phyloP scores from a whole-genome alignment of 2,329 filamentous ascomycete genomes.

The Fusarium irregulare region DNA sequence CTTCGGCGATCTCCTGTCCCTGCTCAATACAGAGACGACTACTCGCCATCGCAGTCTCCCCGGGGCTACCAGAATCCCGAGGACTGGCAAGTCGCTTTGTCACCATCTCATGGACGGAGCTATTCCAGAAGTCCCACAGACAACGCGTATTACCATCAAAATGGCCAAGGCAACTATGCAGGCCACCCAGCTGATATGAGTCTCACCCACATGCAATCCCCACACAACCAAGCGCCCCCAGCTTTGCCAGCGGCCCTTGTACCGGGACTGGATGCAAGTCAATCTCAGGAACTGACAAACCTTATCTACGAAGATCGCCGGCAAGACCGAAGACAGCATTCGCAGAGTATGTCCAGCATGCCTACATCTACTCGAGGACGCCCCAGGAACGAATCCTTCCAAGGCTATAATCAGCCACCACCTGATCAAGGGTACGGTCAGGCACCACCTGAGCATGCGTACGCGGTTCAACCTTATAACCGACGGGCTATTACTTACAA shows the following conservation, averaged over 20 bases:
- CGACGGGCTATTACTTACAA: constrained; percentile 56
- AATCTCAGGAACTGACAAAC: constrained; percentile 68
- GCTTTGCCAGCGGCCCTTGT: constrained; percentile 68
- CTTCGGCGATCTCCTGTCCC: constrained; percentile 51
- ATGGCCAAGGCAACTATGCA: constrained; percentile 49
- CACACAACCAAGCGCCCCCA: constrained; percentile 57
- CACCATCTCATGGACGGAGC: constrained; percentile 50
- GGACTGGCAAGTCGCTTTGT: constrained; percentile 46
- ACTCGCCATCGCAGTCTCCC: constrained; percentile 39
- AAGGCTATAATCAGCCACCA: constrained; percentile 42
- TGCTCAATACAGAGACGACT: constrained; percentile 40
- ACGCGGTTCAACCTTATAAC: constrained; percentile 57
- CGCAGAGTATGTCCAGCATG: constrained; percentile 53
- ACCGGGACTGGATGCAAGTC: constrained; percentile 67
- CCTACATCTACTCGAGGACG: constrained; percentile 58
- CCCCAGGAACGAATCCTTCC: constrained; percentile 39
- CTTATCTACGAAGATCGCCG: constrained; percentile 67
- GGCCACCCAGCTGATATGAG: constrained; percentile 53
- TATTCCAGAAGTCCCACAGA: constrained; percentile 50
- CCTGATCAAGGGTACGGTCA: constrained; percentile 43
- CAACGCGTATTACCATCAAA: constrained; percentile 47
- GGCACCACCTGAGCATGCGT: constrained; percentile 44
- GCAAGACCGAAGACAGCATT: constrained; percentile 59
- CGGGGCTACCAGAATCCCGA: constrained; percentile 39
- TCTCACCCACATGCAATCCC: constrained; percentile 47